These are phyloP conservation scores for Mucor piriformis DNA, from an alignment of 371 early-diverging fungal species.

Conservation along the genomic window DNA sequence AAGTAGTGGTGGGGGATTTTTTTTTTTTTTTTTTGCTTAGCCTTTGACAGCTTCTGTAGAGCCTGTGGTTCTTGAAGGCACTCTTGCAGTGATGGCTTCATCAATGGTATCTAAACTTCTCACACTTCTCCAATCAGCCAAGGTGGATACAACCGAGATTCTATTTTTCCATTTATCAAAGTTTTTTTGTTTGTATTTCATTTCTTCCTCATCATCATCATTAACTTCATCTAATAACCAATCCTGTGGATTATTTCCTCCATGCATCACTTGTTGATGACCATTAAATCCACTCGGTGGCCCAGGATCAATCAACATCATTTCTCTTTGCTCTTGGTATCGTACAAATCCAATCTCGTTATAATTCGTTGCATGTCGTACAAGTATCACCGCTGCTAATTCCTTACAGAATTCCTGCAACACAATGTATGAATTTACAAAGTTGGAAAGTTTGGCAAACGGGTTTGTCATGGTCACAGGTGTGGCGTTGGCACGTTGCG, in stretches of 20 bases:
- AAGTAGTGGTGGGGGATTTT: not conserved
- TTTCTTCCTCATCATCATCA: conserved; percentile 34
- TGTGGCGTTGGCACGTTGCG: conserved; percentile 52
- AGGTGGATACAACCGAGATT: conserved; percentile 46
- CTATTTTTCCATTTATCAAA: conserved; percentile 54
- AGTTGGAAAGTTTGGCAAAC: conserved; percentile 56
- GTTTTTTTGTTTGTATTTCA: conserved; percentile 28
- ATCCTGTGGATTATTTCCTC: conserved; percentile 7
- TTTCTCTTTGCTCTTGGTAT: conserved; percentile 35
- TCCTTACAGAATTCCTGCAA: conserved; percentile 72
- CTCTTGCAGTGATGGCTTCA: conserved; percentile 45
- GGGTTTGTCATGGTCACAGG: conserved; percentile 58
- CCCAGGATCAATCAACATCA: conserved; percentile 30
- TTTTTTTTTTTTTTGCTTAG: too few species aligned
- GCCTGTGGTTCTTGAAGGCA: conserved; percentile 35
- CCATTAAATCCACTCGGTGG: not conserved
- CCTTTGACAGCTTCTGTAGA: conserved; percentile 18
- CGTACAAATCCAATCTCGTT: conserved; percentile 40
- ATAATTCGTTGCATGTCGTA: conserved; percentile 54
- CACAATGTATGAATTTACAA: conserved; percentile 65
- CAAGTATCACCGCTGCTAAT: conserved; percentile 62
- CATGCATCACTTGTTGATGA: not conserved
- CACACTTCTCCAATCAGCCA: conserved; percentile 49
- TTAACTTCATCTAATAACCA: conserved; percentile 26
- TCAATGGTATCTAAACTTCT: conserved; percentile 50